A percentile compares a stretch with the other conserved stretches of the same genome.
Evolutionary conservation across 169 alveolate genomes (phyloP).

Genomic region (Eimeria maxima): DNA sequence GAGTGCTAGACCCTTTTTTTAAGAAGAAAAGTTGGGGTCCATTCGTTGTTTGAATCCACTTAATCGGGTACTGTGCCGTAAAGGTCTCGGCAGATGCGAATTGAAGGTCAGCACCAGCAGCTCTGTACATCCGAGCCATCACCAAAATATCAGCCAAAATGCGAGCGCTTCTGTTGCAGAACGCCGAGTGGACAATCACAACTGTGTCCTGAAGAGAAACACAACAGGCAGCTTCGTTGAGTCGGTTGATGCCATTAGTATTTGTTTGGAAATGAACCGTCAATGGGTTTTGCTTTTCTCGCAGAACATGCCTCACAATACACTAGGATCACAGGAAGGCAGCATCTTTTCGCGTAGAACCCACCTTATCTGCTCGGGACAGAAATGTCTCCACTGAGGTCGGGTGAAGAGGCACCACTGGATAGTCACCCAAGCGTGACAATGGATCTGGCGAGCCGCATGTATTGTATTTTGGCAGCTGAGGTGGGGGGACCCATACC

Average conservation of each 20-base stretch:
- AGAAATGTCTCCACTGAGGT: slow-evolving; percentile 30
- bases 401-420: slow-evolving; percentile 65
- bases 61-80: slow-evolving; percentile 17
- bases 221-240: neutral
- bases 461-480: slow-evolving; percentile 66
- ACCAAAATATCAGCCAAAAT: slow-evolving; percentile 45
- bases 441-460: slow-evolving; percentile 40
- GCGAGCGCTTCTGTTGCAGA: slow-evolving; percentile 75
- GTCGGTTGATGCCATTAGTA: neutral
- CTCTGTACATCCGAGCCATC: slow-evolving; percentile 74
- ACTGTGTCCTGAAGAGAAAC: slow-evolving; percentile 69
- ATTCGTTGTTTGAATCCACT: slow-evolving; percentile 47
- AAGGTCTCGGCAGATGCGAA: slow-evolving; percentile 76
- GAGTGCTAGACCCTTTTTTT: slow-evolving; percentile 19
- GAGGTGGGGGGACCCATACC: slow-evolving; percentile 68
- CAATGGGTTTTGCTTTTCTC: neutral
- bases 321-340: neutral
- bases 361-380: slow-evolving; percentile 40
- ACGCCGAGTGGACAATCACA: slow-evolving; percentile 67
- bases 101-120: slow-evolving; percentile 60
- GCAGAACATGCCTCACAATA: neutral
- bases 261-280: neutral
- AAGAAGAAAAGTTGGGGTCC: slow-evolving; percentile 72
- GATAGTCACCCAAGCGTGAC: slow-evolving; percentile 64
- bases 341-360: slow-evolving; percentile 2